phyloP scores from a whole-genome alignment of 2,329 filamentous ascomycete genomes.

The Xylaria sp. region DNA sequence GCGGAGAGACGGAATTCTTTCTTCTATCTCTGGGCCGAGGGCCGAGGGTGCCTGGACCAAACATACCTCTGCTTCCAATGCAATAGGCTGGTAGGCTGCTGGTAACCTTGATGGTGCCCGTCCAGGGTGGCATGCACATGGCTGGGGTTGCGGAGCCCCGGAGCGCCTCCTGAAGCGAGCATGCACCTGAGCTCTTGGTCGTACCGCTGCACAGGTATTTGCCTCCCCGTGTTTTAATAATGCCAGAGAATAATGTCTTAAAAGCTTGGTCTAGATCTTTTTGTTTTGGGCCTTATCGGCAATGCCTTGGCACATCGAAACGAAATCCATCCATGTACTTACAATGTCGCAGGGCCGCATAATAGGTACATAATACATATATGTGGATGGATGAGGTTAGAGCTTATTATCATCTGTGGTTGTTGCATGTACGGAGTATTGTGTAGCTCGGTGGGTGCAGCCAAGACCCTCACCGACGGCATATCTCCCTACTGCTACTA shows the following conservation, averaged over 20 bases:
- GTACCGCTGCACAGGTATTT: too few relatives aligned
- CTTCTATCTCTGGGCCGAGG: not conserved
- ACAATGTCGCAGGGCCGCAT: not conserved
- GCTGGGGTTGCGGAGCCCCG: not conserved
- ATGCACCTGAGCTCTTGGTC: not conserved
- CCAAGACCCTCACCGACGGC: not conserved
- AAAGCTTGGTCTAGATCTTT: not conserved
- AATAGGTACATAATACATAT: too few relatives aligned
- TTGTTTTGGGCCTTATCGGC: not conserved
- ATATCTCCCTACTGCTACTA: too few relatives aligned
- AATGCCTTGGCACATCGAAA: not conserved
- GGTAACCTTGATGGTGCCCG: not conserved
- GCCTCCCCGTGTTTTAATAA: too few relatives aligned
- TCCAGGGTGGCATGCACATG: too few relatives aligned
- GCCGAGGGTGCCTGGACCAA: not conserved
- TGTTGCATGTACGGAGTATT: too few relatives aligned
- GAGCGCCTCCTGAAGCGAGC: not conserved
- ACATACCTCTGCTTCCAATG: too few relatives aligned
- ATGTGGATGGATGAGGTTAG: too few relatives aligned
- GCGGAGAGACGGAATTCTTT: too few relatives aligned
- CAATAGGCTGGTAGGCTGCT: too few relatives aligned
- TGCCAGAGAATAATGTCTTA: too few relatives aligned
- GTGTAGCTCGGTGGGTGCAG: not conserved
- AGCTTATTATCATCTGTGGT: not conserved
- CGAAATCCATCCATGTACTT: too few relatives aligned